Conservation (phyloP, 2,329 filamentous ascomycete genomes). For the Neonectria coccinea region DNA sequence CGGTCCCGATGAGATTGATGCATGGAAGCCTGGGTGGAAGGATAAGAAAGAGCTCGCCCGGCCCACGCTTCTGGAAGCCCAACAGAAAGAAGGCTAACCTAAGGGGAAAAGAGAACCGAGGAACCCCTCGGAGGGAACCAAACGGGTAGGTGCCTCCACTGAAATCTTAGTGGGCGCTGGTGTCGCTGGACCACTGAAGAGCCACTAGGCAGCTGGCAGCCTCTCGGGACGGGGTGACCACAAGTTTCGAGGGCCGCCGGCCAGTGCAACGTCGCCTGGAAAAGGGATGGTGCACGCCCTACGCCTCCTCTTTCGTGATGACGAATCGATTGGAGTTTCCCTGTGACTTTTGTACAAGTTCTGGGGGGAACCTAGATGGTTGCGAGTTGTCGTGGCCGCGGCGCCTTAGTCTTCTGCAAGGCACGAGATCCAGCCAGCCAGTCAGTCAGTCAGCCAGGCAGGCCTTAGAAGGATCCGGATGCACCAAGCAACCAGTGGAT, state of each 20-base stretch:
- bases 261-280: slow-evolving; percentile 10
- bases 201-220: slow-evolving; percentile 16
- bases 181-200: slow-evolving; percentile 6
- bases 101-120: slow-evolving; percentile 4
- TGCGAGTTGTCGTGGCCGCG: neutral
- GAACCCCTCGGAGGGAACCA: slow-evolving; percentile 3
- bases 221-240: slow-evolving; percentile 13
- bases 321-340: neutral
- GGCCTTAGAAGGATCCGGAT: neutral
- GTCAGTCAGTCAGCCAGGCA: too few relatives aligned
- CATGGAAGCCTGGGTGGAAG: slow-evolving; percentile 28
- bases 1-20: slow-evolving; percentile 8
- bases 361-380: neutral
- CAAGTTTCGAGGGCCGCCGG: slow-evolving; percentile 6
- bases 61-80: slow-evolving; percentile 24
- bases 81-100: slow-evolving; percentile 7
- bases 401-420: neutral
- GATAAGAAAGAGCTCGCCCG: neutral
- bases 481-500: neutral
- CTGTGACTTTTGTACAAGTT: neutral
- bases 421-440: neutral
- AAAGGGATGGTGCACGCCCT: slow-evolving; percentile 8
- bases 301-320: neutral
- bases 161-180: slow-evolving; percentile 9
- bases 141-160: slow-evolving; percentile 14